phyloP scores from a whole-genome alignment of 2,329 filamentous ascomycete genomes.

The Fusarium lyarnte region DNA sequence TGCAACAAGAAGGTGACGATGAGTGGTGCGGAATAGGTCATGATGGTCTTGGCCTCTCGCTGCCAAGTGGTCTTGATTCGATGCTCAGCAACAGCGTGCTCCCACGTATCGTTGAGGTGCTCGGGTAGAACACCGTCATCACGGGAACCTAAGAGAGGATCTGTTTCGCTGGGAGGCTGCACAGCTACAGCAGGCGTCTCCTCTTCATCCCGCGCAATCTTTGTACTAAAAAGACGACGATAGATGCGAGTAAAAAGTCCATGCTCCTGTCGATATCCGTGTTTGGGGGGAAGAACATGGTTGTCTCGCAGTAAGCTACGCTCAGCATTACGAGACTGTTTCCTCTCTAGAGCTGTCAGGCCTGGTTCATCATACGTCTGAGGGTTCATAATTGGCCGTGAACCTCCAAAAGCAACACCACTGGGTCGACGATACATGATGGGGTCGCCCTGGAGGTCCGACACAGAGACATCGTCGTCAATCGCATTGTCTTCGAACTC shows the following conservation, averaged over 20 bases:
- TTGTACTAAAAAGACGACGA: conserved; percentile 64
- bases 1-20: conserved; percentile 79
- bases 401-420: conserved; percentile 77
- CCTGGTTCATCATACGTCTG: conserved; percentile 56
- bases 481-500: conserved; percentile 52
- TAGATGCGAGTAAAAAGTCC: conserved; percentile 56
- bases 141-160: conserved; percentile 53
- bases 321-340: conserved; percentile 67
- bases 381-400: conserved; percentile 74
- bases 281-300: conserved; percentile 71
- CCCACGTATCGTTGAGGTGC: conserved; percentile 79
- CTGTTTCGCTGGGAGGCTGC: conserved; percentile 54
- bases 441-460: conserved; percentile 54
- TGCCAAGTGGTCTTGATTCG: conserved; percentile 91
- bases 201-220: conserved; percentile 51
- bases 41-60: conserved; percentile 84
- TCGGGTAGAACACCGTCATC: conserved; percentile 56
- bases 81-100: conserved; percentile 82
- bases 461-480: conserved; percentile 45
- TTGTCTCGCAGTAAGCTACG: conserved; percentile 71
- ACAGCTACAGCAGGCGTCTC: conserved; percentile 49
- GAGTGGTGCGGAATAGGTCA: conserved; percentile 75
- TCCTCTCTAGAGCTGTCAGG: conserved; percentile 65
- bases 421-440: conserved; percentile 78
- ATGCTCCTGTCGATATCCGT: conserved; percentile 48